A percentile compares a stretch with the other conserved stretches of the same genome.
Evolutionary conservation across 2,329 filamentous ascomycete genomes (phyloP).

Genomic region (Microcyclospora pomicola): DNA sequence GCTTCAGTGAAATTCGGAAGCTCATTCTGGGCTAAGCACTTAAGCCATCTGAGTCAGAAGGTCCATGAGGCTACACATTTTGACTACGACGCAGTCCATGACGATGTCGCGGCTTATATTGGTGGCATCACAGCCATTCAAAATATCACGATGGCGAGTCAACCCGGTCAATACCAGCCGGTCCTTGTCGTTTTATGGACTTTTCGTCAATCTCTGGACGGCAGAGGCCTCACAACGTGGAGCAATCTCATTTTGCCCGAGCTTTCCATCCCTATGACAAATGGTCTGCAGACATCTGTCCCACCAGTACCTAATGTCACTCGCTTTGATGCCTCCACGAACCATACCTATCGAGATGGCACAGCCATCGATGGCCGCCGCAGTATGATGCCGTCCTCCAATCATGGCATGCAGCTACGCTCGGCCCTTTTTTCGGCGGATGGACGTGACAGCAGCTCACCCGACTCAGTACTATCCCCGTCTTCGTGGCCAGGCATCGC

Average conservation of each 20-base stretch:
- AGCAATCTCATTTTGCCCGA: constrained; percentile 12
- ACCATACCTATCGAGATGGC: constrained; percentile 1
- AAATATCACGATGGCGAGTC: constrained; percentile 24
- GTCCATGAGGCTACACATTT: constrained; percentile 6
- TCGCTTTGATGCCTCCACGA: neutral
- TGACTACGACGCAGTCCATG: constrained; percentile 3
- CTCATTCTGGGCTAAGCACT: constrained; percentile 29
- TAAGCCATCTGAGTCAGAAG: constrained; percentile 18
- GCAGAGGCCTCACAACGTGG: constrained; percentile 17
- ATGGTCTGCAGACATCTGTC: neutral
- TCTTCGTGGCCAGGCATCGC: constrained; percentile 11
- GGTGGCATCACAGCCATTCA: constrained; percentile 28
- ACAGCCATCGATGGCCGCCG: constrained; percentile 6
- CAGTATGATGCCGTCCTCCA: constrained; percentile 5
- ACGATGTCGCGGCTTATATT: constrained; percentile 21
- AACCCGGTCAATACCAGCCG: constrained; percentile 15
- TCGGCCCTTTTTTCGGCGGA: constrained; percentile 20
- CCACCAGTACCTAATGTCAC: neutral
- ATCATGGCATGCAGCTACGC: constrained; percentile 7
- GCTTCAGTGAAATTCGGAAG: constrained; percentile 28
- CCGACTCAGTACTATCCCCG: constrained; percentile 15
- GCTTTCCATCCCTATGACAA: neutral
- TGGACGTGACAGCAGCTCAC: constrained; percentile 9
- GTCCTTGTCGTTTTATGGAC: constrained; percentile 18
- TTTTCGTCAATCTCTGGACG: constrained; percentile 13